phyloP scores from a whole-genome alignment of 768 basidiomycete genomes.

The Lactarius deliciosus region DNA sequence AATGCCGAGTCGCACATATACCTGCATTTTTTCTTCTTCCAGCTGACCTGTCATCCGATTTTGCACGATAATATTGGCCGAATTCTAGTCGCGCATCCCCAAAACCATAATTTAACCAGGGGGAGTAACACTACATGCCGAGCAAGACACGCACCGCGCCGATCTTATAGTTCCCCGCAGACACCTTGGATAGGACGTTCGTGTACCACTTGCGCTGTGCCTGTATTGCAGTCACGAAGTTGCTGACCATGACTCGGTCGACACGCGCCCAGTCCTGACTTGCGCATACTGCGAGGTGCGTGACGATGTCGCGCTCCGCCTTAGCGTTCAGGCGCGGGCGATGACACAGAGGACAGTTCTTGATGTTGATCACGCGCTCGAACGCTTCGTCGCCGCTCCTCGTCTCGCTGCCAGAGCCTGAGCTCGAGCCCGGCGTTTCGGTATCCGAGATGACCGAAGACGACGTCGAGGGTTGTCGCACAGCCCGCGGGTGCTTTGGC shows the following conservation, averaged over 20 bases:
- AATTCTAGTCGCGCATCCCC: conserved; percentile 56
- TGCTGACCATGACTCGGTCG: conserved; percentile 86
- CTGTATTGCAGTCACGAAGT: conserved; percentile 91
- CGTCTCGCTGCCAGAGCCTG: conserved; percentile 25
- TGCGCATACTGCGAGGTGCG: conserved; percentile 96
- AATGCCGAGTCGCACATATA: conserved; percentile 91
- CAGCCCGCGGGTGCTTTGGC: conserved; percentile 15
- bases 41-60: conserved; percentile 88
- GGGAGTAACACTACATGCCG: not conserved
- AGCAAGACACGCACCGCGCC: conserved; percentile 66
- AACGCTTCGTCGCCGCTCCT: conserved; percentile 40
- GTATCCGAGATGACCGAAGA: conserved; percentile 47
- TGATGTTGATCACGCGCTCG: conserved; percentile 93
- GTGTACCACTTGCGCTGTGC: conserved; percentile 98
- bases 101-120: not conserved
- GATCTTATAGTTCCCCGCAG: conserved; percentile 81
- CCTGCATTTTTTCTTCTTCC: conserved; percentile 98
- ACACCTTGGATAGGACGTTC: conserved; percentile 82
- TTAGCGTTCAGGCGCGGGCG: conserved; percentile 81
- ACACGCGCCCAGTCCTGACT: conserved; percentile 90
- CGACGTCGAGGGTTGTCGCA: conserved; percentile 37
- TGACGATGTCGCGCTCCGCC: conserved; percentile 92
- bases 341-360: conserved; percentile 92
- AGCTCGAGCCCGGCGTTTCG: conserved; percentile 39
- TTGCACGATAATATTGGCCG: conserved; percentile 97